Conservation (phyloP, 108 stramenopile species). For the Skeletonema grethae region DNA sequence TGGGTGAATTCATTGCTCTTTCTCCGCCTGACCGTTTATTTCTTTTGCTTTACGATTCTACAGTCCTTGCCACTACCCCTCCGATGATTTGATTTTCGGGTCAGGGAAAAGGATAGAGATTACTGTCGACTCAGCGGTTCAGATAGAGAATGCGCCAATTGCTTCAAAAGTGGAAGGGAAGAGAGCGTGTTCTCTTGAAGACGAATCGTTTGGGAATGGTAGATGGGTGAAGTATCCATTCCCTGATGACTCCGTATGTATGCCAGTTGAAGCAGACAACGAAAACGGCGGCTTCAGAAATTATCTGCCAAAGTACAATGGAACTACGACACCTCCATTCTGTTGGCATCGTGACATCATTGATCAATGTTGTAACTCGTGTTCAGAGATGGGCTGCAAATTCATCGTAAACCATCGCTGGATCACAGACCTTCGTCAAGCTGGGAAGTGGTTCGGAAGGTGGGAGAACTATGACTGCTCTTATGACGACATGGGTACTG, state of each 20-base stretch:
- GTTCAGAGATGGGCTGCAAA: conserved; percentile 31
- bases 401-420: conserved; percentile 20
- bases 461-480: conserved; percentile 36
- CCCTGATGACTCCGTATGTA: conserved; percentile 26
- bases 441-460: conserved; percentile 26
- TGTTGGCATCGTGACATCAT: conserved; percentile 48
- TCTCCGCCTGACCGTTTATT: background rate
- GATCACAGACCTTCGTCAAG: conserved; percentile 19
- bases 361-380: conserved; percentile 25
- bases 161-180: background rate
- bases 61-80: conserved; percentile 35
- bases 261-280: background rate
- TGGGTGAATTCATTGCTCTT: background rate
- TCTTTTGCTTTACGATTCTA: background rate
- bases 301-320: conserved; percentile 10
- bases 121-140: background rate
- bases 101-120: conserved; percentile 22
- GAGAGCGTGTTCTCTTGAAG: conserved; percentile 18
- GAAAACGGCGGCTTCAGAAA: background rate
- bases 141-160: background rate
- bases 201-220: conserved; percentile 30
- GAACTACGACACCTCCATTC: conserved; percentile 14
- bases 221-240: conserved; percentile 34
- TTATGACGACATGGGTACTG: conserved; percentile 29
- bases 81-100: conserved; percentile 35